Conservation (phyloP, 495 filamentous ascomycete species). For the Ascodesmis nigricans region DNA sequence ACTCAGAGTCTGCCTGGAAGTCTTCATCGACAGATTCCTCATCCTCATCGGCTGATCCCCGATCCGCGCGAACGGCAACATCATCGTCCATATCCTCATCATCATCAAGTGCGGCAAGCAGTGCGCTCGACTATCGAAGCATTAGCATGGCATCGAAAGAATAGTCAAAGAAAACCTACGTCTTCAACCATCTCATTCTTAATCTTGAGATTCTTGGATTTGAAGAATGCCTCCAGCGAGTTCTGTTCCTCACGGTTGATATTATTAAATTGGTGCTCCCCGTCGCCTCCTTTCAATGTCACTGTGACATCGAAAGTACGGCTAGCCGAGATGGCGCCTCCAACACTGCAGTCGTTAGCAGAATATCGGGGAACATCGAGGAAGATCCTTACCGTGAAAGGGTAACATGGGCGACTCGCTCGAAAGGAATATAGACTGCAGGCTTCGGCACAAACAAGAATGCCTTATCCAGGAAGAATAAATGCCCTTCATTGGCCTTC, state of each 20-base stretch:
- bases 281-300: conserved; percentile 47
- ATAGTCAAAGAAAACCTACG: conserved; percentile 22
- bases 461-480: conserved; percentile 93
- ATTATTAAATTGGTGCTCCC: conserved; percentile 90
- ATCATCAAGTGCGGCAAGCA: conserved; percentile 23
- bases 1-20: conserved; percentile 76
- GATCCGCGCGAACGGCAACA: conserved; percentile 45
- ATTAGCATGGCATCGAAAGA: conserved; percentile 1
- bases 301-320: conserved; percentile 95
- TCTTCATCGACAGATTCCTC: conserved; percentile 77
- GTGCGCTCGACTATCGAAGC: conserved; percentile 5
- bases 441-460: conserved; percentile 99
- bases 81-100: conserved; percentile 62
- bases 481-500: conserved; percentile 91
- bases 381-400: conserved; percentile 41
- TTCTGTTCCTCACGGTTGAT: conserved; percentile 96
- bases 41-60: conserved; percentile 88
- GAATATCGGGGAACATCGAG: neutral
- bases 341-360: conserved; percentile 34
- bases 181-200: conserved; percentile 86
- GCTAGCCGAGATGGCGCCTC: conserved; percentile 76
- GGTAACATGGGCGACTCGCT: conserved; percentile 67
- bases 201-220: conserved; percentile 71
- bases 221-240: conserved; percentile 88
- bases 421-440: conserved; percentile 84